phyloP scores from a whole-genome alignment of 371 early-diverging fungal genomes.

The Mortierella sp. region DNA sequence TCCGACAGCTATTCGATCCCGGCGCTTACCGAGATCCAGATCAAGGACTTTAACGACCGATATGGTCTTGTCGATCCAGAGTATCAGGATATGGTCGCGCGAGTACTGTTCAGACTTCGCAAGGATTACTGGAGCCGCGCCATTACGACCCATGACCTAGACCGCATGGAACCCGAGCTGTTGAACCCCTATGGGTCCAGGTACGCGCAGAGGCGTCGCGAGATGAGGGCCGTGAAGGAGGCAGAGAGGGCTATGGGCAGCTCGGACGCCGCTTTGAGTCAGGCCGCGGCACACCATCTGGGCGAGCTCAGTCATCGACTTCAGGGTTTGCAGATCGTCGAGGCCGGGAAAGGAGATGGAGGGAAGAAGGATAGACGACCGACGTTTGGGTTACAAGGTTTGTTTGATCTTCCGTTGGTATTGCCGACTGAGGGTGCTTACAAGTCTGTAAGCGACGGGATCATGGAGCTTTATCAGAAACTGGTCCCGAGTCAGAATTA shows the following conservation, averaged over 20 bases:
- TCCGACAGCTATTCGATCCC: constrained; percentile 8
- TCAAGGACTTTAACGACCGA: not conserved
- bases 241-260: not conserved
- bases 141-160: not conserved
- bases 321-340: constrained; percentile 16
- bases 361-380: not conserved
- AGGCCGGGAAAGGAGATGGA: not conserved
- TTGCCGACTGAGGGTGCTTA: constrained; percentile 7
- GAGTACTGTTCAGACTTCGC: constrained; percentile 23
- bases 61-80: not conserved
- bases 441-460: constrained; percentile 7
- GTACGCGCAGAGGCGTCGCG: not conserved
- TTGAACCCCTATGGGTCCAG: constrained; percentile 18
- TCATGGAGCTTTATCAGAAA: constrained; percentile 25
- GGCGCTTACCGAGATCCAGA: not conserved
- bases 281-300: constrained; percentile 2
- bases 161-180: not conserved
- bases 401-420: constrained; percentile 12
- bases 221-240: not conserved
- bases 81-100: constrained; percentile 27
- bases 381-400: constrained; percentile 36
- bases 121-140: constrained; percentile 17
- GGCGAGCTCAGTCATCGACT: constrained; percentile 3
- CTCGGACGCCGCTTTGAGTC: not conserved
- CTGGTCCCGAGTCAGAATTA: constrained; percentile 22